These are phyloP conservation scores for Globisporangium emineosum DNA, from an alignment of 352 stramenopile genomes.

Conservation along the genomic window DNA sequence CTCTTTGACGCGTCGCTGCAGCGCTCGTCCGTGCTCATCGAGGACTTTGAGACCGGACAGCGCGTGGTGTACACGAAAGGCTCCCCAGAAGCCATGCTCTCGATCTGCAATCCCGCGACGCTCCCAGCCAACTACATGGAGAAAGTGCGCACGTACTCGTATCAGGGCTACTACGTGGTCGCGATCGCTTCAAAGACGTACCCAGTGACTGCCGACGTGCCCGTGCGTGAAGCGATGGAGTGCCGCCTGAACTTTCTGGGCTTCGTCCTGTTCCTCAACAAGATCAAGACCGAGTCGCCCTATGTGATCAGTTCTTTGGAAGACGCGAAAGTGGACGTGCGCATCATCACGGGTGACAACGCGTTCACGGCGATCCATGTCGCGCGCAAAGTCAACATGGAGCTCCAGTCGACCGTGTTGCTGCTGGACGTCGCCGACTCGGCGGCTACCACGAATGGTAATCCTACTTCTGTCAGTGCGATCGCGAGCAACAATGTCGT, in stretches of 20 bases:
- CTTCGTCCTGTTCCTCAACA: slow-evolving; percentile 89
- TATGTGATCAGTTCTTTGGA: slow-evolving; percentile 79
- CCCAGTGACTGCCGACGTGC: slow-evolving; percentile 41
- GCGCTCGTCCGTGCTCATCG: slow-evolving; percentile 65
- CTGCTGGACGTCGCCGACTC: slow-evolving; percentile 35
- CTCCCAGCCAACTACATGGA: slow-evolving; percentile 73
- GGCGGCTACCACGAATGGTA: background rate
- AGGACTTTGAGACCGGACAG: slow-evolving; percentile 60
- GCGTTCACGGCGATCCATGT: slow-evolving; percentile 76
- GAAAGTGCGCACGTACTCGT: slow-evolving; percentile 55
- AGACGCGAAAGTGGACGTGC: slow-evolving; percentile 68
- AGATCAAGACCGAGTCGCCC: slow-evolving; percentile 82
- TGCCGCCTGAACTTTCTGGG: slow-evolving; percentile 72
- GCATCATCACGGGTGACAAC: slow-evolving; percentile 90
- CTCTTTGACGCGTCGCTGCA: slow-evolving; percentile 70
- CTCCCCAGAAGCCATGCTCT: slow-evolving; percentile 52
- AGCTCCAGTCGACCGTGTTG: slow-evolving; percentile 49
- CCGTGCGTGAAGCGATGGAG: slow-evolving; percentile 76
- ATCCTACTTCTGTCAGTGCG: background rate
- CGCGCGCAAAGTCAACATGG: slow-evolving; percentile 69
- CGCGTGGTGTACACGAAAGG: slow-evolving; percentile 71
- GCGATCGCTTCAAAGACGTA: slow-evolving; percentile 62
- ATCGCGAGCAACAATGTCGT: slow-evolving; percentile 22
- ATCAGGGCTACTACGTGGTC: slow-evolving; percentile 84
- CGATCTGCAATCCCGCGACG: slow-evolving; percentile 59